Conservation (phyloP, 495 filamentous ascomycete genomes). For the Pyrenula aspistea region DNA sequence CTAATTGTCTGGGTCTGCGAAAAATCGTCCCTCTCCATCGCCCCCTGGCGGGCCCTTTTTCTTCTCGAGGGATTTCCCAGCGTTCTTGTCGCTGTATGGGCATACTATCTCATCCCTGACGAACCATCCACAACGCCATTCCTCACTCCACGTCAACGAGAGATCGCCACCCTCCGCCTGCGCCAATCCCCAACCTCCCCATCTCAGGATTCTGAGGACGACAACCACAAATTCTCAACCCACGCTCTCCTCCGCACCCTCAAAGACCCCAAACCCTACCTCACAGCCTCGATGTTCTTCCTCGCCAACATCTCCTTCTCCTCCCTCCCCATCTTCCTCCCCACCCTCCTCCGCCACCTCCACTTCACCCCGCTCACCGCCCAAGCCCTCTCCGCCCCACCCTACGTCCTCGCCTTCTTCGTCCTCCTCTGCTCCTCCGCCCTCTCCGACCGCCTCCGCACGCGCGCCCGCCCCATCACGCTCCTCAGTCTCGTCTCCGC, state of each 20-base stretch:
- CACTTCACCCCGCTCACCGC: conserved; percentile 27
- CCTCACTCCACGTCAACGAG: conserved; percentile 30
- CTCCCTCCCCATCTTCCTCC: conserved; percentile 46
- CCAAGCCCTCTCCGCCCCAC: conserved; percentile 45
- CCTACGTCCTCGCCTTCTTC: conserved; percentile 42
- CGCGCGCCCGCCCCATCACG: conserved; percentile 37
- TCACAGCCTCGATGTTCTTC: conserved; percentile 45
- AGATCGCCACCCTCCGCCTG: conserved; percentile 37
- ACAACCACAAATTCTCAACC: conserved; percentile 7
- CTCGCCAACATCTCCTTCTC: conserved; percentile 48
- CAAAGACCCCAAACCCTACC: conserved; percentile 41
- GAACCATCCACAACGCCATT: conserved; percentile 38
- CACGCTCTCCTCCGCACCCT: conserved; percentile 27
- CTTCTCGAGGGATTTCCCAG: conserved; percentile 52
- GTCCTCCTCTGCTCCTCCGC: conserved; percentile 34
- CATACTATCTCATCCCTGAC: conserved; percentile 40
- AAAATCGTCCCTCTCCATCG: conserved; percentile 28
- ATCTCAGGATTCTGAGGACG: background rate
- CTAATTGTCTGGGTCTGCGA: conserved; percentile 37
- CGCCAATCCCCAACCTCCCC: conserved; percentile 14
- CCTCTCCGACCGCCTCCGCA: conserved; percentile 34
- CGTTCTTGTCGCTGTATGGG: conserved; percentile 41
- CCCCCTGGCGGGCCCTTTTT: conserved; percentile 49
- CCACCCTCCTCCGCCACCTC: conserved; percentile 34
- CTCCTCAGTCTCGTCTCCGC: conserved; percentile 43